phyloP scores from a whole-genome alignment of 2,329 filamentous ascomycete genomes.

The Ampelomyces quisqualis region DNA sequence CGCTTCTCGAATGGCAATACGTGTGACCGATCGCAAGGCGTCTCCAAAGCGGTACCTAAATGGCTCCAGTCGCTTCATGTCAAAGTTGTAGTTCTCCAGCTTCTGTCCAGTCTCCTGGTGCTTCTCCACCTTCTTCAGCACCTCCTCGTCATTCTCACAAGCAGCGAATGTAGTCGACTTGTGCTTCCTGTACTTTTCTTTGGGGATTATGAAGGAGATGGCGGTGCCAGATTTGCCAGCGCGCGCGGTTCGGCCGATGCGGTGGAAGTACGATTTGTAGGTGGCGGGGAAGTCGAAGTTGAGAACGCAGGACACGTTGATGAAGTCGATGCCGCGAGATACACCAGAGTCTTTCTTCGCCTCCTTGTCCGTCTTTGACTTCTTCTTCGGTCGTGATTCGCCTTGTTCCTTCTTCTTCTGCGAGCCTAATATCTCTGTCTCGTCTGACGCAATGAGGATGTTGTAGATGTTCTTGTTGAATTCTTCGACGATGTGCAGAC shows the following conservation, averaged over 20 bases:
- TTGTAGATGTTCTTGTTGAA: conserved; percentile 98
- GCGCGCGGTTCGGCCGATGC: conserved; percentile 89
- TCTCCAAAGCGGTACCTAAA: conserved; percentile 90
- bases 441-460: conserved; percentile 94
- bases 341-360: conserved; percentile 87
- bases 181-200: conserved; percentile 81
- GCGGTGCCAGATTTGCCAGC: conserved; percentile 92
- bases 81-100: conserved; percentile 88
- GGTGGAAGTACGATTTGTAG: conserved; percentile 92
- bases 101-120: conserved; percentile 81
- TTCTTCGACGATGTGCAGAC: conserved; percentile 92
- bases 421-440: conserved; percentile 77
- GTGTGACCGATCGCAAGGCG: conserved; percentile 84
- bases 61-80: conserved; percentile 89
- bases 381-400: conserved; percentile 49
- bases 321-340: conserved; percentile 95
- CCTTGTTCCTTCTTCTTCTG: conserved; percentile 30
- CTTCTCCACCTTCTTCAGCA: conserved; percentile 75
- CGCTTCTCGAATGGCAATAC: conserved; percentile 85
- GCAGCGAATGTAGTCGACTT: conserved; percentile 77
- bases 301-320: conserved; percentile 77
- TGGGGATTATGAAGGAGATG: conserved; percentile 89
- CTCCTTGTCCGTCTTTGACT: conserved; percentile 61
- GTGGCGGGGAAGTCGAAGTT: conserved; percentile 94
- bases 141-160: conserved; percentile 79